Conservation (phyloP, 495 filamentous ascomycete genomes). For the Penicillium canariense region DNA sequence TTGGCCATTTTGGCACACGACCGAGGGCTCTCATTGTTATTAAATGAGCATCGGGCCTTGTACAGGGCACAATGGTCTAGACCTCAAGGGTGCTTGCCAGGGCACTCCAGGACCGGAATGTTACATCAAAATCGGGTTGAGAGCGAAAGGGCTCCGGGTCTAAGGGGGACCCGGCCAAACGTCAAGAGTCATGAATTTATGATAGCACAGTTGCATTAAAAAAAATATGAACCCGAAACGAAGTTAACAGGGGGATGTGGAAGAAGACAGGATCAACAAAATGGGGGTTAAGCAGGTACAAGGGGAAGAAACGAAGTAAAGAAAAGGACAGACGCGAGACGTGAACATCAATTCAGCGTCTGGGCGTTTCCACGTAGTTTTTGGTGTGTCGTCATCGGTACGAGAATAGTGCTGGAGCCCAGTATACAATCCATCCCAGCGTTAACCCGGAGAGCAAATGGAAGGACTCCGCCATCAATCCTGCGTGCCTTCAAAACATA, state of each 20-base stretch:
- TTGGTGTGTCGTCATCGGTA: slow-evolving; percentile 17
- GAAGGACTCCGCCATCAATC: neutral
- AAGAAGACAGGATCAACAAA: slow-evolving; percentile 15
- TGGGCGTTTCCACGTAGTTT: slow-evolving; percentile 16
- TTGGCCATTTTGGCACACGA: neutral
- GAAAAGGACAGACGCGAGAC: slow-evolving; percentile 11
- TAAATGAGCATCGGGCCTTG: neutral
- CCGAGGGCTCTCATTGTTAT: neutral
- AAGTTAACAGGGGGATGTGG: slow-evolving; percentile 16
- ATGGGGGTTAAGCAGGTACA: slow-evolving; percentile 7
- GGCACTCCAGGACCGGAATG: slow-evolving; percentile 13
- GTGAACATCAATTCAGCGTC: slow-evolving; percentile 21
- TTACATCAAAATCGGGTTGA: slow-evolving; percentile 5
- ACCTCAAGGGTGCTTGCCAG: neutral
- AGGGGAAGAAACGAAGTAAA: slow-evolving; percentile 6
- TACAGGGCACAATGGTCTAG: slow-evolving; percentile 1
- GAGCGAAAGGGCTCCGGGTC: neutral
- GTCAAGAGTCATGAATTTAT: slow-evolving; percentile 15
- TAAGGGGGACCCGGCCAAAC: neutral
- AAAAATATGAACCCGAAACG: slow-evolving; percentile 32
- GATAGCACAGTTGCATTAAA: slow-evolving; percentile 25
- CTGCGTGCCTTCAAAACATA: slow-evolving; percentile 1
- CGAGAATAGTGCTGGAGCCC: slow-evolving; percentile 8
- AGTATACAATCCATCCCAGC: slow-evolving; percentile 18
- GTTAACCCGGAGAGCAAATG: slow-evolving; percentile 4